A percentile compares a stretch with the other conserved stretches of the same genome.
Evolutionary conservation across 2,329 filamentous ascomycete species (phyloP).

Genomic region (Mariannaea elegans): DNA sequence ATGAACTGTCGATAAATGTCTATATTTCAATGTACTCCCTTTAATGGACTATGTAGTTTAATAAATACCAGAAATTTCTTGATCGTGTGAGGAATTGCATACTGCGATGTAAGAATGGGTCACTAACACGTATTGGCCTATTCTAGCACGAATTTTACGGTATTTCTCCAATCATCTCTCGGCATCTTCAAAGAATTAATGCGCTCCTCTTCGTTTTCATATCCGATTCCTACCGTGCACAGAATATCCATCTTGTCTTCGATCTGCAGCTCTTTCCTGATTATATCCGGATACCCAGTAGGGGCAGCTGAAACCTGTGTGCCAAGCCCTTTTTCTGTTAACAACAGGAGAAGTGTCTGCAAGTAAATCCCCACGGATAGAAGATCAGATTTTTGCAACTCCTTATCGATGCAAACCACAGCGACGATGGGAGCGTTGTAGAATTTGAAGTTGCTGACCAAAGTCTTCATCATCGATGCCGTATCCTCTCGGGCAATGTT

Average conservation of each 20-base stretch:
- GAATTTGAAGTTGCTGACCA: conserved; percentile 27
- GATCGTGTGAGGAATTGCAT: too few relatives aligned
- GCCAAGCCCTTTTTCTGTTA: conserved; percentile 22
- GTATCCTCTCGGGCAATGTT: conserved; percentile 22
- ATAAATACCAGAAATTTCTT: too few relatives aligned
- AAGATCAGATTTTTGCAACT: conserved; percentile 3
- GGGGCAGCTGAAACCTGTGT: conserved; percentile 22
- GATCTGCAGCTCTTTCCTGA: conserved; percentile 13
- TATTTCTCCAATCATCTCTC: too few relatives aligned
- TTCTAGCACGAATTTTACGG: too few relatives aligned
- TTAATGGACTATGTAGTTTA: too few relatives aligned
- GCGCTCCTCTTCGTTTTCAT: conserved; percentile 1
- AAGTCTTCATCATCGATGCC: conserved; percentile 11
- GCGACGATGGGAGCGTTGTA: conserved; percentile 28
- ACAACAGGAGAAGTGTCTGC: conserved; percentile 25
- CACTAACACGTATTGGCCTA: too few relatives aligned
- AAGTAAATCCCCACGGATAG: conserved; percentile 28
- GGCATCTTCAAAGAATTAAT: too few relatives aligned
- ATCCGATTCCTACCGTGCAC: conserved; percentile 17
- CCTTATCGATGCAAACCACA: conserved; percentile 22
- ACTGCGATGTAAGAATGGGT: too few relatives aligned
- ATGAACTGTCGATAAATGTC: too few relatives aligned
- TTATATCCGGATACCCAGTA: conserved; percentile 15
- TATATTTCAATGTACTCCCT: too few relatives aligned
- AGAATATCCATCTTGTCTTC: conserved; percentile 13